These are phyloP conservation scores for Lanmaoa pseudosensibilis DNA, from an alignment of 768 basidiomycete genomes.

Conservation along the genomic window DNA sequence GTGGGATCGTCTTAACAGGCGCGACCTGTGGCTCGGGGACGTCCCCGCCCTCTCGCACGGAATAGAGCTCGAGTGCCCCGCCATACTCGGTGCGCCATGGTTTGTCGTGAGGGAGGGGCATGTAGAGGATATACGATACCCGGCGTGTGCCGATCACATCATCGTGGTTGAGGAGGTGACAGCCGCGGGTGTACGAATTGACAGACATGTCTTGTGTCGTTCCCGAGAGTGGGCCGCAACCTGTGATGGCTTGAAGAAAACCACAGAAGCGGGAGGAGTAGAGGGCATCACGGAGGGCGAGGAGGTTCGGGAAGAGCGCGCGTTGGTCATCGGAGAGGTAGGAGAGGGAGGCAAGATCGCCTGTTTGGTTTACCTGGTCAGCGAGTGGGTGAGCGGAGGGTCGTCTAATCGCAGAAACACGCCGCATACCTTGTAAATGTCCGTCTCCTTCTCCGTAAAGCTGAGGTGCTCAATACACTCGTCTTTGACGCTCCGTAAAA, in stretches of 20 bases:
- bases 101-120: conserved; percentile 73
- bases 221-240: conserved; percentile 89
- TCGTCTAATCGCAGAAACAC: background rate
- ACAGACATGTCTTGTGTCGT: conserved; percentile 94
- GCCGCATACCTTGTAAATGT: conserved; percentile 92
- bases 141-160: conserved; percentile 94
- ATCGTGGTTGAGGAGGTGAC: conserved; percentile 96
- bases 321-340: conserved; percentile 80
- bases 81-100: conserved; percentile 90
- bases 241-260: conserved; percentile 84
- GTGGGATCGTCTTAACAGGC: conserved; percentile 68
- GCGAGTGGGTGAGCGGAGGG: background rate
- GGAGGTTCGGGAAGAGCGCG: conserved; percentile 75
- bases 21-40: conserved; percentile 66
- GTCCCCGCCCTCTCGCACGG: conserved; percentile 55
- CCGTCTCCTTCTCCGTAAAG: conserved; percentile 94
- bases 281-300: conserved; percentile 84
- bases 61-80: conserved; percentile 92
- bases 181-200: conserved; percentile 87
- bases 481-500: conserved; percentile 78
- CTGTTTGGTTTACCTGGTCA: conserved; percentile 89
- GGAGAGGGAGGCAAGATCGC: conserved; percentile 90
- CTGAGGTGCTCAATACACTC: conserved; percentile 77
- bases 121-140: conserved; percentile 95
- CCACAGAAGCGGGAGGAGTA: conserved; percentile 82